Evolutionary conservation across 2,329 filamentous ascomycete species (phyloP), one percentile per base, ranked within the genome.

Genomic region (Colletotrichum sp.): DNA sequence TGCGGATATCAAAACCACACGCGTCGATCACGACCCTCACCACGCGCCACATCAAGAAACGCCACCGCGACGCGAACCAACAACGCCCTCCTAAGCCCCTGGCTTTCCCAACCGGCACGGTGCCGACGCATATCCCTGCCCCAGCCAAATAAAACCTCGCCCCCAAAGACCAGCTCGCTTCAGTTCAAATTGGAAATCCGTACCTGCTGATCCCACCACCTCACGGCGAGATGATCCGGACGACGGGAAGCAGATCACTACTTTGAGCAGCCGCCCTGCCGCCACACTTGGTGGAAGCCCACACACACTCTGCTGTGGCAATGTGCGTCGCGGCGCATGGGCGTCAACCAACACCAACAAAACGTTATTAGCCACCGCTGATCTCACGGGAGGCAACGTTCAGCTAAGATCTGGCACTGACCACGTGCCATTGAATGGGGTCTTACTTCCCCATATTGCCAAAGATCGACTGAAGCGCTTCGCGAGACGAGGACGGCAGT

Each of bases 161-260:
- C 62, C n/a, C 13, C 34, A 32, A 32, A 67, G 1, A 16, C 64
- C 36, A 39, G 24, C 26, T 63, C 30, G 24, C 60, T 22, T n/a
- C 4, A 26, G 15, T 59, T 18, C 55, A 59, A 30, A 59, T 59
- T 26, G 55, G 55, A 30, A 30, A 26, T 26, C 66, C 52, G 67
- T 69, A 32, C 67, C 67, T 62, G 67, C 55, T 69, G 55, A 69
- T 69, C 67, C 55, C 44, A 52, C 44, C n/a, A 34, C 52, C 44
- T 34, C 26, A 62, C 32, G 55, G 22, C 48, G 30, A 71, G 39
- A n/a, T 44, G 68, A 65, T 71, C 68, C 68, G 68, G 68, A 71
- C 68, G 68, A 71, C 68, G 68, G 68, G 59, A 65, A 71, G 68
- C 24, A 22, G 68, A 71, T 71, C 68, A 64, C 68, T 65, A 65